These are phyloP conservation scores for Scenedesmus sp. DNA, from an alignment of 163 green algal species.

Conservation along the genomic window DNA sequence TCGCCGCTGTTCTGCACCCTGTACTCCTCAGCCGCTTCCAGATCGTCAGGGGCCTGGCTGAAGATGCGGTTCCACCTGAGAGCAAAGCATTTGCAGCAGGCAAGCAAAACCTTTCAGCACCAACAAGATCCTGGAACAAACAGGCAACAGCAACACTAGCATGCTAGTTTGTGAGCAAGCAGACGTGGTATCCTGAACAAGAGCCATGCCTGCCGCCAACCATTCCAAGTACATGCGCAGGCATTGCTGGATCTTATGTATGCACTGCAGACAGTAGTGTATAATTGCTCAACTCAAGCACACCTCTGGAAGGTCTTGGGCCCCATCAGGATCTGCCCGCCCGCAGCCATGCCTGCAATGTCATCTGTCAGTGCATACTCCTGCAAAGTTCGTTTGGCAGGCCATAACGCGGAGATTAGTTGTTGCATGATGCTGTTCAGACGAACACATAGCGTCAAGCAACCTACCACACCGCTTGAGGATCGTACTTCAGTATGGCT, in stretches of 20 bases:
- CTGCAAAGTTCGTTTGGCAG: background rate
- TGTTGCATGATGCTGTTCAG: too few species aligned
- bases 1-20: background rate
- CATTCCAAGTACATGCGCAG: too few species aligned
- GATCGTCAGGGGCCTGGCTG: slow-evolving; percentile 22
- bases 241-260: background rate
- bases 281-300: background rate
- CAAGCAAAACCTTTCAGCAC: background rate
- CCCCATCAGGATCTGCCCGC: slow-evolving; percentile 71
- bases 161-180: too few species aligned
- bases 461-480: too few species aligned
- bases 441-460: too few species aligned
- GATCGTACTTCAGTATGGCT: too few species aligned
- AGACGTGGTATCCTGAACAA: too few species aligned
- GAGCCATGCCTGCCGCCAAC: too few species aligned
- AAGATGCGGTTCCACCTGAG: slow-evolving; percentile 62
- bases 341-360: slow-evolving; percentile 66
- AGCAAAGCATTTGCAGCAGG: background rate
- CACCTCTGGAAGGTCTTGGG: slow-evolving; percentile 68
- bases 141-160: too few species aligned
- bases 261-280: background rate
- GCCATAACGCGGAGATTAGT: too few species aligned
- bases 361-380: slow-evolving; percentile 69
- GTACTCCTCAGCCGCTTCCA: background rate
- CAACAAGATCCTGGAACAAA: background rate